These are phyloP conservation scores for Anthoceros angustus DNA, from an alignment of 225 moss, liverwort and hornwort genomes.

Conservation along the genomic window DNA sequence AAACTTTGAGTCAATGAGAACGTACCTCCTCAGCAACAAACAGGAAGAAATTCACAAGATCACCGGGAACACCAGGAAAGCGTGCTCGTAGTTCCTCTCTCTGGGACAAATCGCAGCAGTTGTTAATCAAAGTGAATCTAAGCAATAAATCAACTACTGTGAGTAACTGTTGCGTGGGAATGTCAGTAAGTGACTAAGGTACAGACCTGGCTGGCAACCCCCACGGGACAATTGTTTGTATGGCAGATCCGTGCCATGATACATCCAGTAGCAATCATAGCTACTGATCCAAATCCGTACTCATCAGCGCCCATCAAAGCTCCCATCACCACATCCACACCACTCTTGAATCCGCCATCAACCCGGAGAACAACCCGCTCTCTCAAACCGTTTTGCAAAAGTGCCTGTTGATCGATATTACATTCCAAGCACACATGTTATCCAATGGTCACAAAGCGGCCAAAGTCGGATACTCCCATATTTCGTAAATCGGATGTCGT, in stretches of 20 bases:
- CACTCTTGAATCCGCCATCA: conserved; percentile 96
- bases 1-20: too few species aligned
- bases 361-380: conserved; percentile 83
- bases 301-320: conserved; percentile 95
- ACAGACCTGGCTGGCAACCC: conserved; percentile 90
- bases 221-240: conserved; percentile 96
- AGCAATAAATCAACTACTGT: background rate
- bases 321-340: conserved; percentile 85
- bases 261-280: conserved; percentile 98
- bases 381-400: conserved; percentile 71
- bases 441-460: too few species aligned
- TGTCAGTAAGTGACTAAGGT: background rate
- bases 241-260: conserved; percentile 99
- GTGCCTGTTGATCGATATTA: conserved; percentile 20
- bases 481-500: too few species aligned
- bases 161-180: too few species aligned
- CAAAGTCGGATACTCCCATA: too few species aligned
- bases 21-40: conserved; percentile 93
- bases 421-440: too few species aligned
- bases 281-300: conserved; percentile 90
- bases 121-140: background rate
- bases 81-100: conserved; percentile 91
- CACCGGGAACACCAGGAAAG: conserved; percentile 89
- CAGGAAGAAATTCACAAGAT: conserved; percentile 86
- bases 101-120: conserved; percentile 18